Conservation (phyloP, 2,329 filamentous ascomycete genomes). For the Trichophyton simii region DNA sequence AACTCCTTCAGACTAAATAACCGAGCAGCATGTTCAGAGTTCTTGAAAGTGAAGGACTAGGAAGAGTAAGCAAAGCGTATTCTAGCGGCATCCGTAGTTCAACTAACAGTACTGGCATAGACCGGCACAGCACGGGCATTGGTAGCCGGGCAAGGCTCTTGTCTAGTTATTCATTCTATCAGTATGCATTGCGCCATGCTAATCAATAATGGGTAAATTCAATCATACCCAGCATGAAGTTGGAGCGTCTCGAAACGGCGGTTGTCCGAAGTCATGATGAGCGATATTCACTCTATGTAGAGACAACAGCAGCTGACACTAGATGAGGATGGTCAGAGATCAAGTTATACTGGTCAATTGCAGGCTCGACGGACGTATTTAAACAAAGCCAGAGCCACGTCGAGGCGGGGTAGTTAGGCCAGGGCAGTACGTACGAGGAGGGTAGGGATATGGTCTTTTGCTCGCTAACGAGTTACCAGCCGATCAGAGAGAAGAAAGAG, state of each 20-base stretch:
- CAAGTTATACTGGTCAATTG: neutral
- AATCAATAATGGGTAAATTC: constrained; percentile 8
- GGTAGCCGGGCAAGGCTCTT: constrained; percentile 66
- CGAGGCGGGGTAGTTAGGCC: neutral
- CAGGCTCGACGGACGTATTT: neutral
- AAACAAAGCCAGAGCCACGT: neutral
- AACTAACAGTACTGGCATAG: constrained; percentile 67
- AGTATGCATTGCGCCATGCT: neutral
- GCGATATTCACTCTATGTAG: neutral
- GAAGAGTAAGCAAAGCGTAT: neutral
- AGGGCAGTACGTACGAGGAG: neutral
- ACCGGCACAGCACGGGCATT: constrained; percentile 89
- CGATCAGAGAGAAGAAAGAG: neutral
- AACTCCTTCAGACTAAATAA: constrained; percentile 95
- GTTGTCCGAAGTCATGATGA: constrained; percentile 5
- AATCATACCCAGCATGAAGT: constrained; percentile 63
- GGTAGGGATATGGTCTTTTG: neutral
- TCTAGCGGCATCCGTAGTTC: neutral
- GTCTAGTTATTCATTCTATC: constrained; percentile 38
- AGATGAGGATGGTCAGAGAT: neutral
- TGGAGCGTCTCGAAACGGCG: constrained; percentile 70
- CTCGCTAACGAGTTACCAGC: neutral
- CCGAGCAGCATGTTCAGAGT: constrained; percentile 86
- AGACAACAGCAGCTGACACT: neutral
- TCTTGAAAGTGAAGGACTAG: constrained; percentile 84